phyloP scores from a whole-genome alignment of 1,139 yeast species.

The Yamadazyma dushanensis region DNA sequence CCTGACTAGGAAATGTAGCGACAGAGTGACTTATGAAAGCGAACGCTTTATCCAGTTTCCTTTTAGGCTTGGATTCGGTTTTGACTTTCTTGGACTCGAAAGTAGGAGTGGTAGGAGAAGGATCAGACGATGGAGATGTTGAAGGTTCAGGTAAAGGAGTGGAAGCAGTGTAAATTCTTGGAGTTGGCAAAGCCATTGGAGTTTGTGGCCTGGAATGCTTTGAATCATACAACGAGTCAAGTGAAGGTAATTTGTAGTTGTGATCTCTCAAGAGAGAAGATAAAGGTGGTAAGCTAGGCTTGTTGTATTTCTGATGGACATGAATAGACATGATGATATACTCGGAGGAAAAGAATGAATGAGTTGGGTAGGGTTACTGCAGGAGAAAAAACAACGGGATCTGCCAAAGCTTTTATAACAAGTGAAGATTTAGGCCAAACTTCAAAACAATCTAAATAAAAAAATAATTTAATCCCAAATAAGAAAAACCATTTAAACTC shows the following conservation, averaged over 20 bases:
- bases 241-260: conserved; percentile 26
- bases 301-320: conserved; percentile 18
- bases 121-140: conserved; percentile 7
- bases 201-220: conserved; percentile 1
- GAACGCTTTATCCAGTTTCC: conserved; percentile 45
- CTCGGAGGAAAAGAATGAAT: conserved; percentile 1
- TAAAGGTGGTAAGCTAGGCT: conserved; percentile 43
- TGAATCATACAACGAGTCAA: conserved; percentile 19
- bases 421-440: not conserved
- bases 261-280: conserved; percentile 31
- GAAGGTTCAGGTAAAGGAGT: conserved; percentile 1
- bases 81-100: not conserved
- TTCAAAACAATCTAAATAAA: conserved; percentile 3
- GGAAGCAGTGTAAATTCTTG: conserved; percentile 3
- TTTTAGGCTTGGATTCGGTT: conserved; percentile 4
- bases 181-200: conserved; percentile 5
- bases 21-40: conserved; percentile 94
- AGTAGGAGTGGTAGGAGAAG: conserved; percentile 15
- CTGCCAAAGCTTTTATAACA: conserved; percentile 2
- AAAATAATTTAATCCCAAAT: conserved; percentile 5
- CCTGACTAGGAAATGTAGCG: conserved; percentile 78
- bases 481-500: conserved; percentile 1
- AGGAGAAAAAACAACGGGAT: not conserved
- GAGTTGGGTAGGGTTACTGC: not conserved
- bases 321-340: conserved; percentile 12